Conservation (phyloP, 2,329 filamentous ascomycete species). For the Ceratocystiopsis minuta region DNA sequence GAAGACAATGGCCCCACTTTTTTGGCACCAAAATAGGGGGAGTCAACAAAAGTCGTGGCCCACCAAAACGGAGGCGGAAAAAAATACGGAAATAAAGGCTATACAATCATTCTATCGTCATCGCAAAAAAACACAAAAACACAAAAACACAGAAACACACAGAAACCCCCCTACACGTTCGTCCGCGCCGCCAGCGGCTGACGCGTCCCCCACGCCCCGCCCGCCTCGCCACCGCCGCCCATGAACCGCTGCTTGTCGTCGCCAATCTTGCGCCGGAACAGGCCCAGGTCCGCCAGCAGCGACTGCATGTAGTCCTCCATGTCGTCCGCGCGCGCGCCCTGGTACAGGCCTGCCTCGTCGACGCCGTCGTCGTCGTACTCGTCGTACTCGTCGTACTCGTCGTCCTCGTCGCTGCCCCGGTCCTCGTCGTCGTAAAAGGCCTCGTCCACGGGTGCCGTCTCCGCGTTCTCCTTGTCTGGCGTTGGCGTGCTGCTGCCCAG, state of each 20-base stretch:
- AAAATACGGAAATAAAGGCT: too few relatives aligned
- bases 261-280: slow-evolving; percentile 72
- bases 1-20: too few relatives aligned
- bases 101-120: too few relatives aligned
- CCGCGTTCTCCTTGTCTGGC: slow-evolving; percentile 11
- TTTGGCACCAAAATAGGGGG: too few relatives aligned
- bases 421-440: slow-evolving; percentile 13
- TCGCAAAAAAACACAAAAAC: too few relatives aligned
- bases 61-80: too few relatives aligned
- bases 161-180: slow-evolving; percentile 15
- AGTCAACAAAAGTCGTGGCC: too few relatives aligned
- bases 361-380: slow-evolving; percentile 28
- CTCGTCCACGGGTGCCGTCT: slow-evolving; percentile 9
- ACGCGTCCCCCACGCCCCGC: slow-evolving; percentile 25
- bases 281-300: slow-evolving; percentile 58
- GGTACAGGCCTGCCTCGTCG: slow-evolving; percentile 24
- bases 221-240: slow-evolving; percentile 6
- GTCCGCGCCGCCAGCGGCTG: slow-evolving; percentile 27
- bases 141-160: too few relatives aligned
- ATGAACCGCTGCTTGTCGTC: slow-evolving; percentile 62
- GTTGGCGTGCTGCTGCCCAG: background rate
- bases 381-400: slow-evolving; percentile 43
- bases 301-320: slow-evolving; percentile 75
- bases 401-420: slow-evolving; percentile 10
- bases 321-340: slow-evolving; percentile 31